Evolutionary conservation across 805 yeast species (phyloP).

Genomic region (Pichia nanzhaoensis): DNA sequence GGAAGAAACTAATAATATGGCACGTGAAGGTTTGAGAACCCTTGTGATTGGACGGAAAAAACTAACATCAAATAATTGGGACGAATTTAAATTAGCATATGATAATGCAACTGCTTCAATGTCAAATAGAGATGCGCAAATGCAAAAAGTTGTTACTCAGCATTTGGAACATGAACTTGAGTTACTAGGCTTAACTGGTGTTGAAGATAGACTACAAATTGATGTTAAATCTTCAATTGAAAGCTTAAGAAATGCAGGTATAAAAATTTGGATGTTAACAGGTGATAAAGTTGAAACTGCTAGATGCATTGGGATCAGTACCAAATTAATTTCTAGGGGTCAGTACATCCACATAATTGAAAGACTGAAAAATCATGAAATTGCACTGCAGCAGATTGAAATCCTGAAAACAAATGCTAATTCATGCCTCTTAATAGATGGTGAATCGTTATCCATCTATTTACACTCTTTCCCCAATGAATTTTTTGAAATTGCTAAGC

Average conservation of each 20-base stretch:
- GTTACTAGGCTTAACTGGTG: conserved; percentile 90
- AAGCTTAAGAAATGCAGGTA: conserved; percentile 88
- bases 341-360: conserved; percentile 88
- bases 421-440: conserved; percentile 83
- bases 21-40: conserved; percentile 95
- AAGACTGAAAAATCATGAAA: conserved; percentile 39
- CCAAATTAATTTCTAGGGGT: conserved; percentile 86
- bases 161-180: conserved; percentile 80
- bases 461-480: conserved; percentile 58
- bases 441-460: conserved; percentile 75
- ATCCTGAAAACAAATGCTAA: conserved; percentile 56
- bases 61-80: conserved; percentile 46
- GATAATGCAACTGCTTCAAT: conserved; percentile 70
- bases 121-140: conserved; percentile 68
- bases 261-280: conserved; percentile 98
- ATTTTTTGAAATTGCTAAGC: conserved; percentile 71
- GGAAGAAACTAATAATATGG: conserved; percentile 96
- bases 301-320: conserved; percentile 93
- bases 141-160: conserved; percentile 61
- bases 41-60: conserved; percentile 87
- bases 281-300: conserved; percentile 99
- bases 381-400: conserved; percentile 72
- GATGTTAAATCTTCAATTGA: conserved; percentile 92
- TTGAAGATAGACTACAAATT: conserved; percentile 87
- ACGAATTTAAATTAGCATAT: conserved; percentile 58